Conservation (phyloP, 2,329 filamentous ascomycete genomes). For the Teratosphaeria nubilosa region DNA sequence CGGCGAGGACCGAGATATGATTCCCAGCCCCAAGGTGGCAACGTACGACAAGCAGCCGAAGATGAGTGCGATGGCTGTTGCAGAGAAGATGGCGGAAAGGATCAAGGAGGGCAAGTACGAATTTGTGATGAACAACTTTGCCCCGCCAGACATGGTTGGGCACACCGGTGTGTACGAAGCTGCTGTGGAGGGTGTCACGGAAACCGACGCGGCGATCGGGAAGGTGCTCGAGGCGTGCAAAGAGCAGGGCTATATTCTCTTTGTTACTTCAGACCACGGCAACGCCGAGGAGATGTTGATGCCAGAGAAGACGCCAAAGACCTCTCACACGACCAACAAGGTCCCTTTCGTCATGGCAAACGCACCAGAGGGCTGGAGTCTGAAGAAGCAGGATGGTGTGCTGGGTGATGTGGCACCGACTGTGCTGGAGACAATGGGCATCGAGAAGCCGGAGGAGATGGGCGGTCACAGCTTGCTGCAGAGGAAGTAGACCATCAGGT, state of each 20-base stretch:
- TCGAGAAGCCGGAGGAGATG: slow-evolving; percentile 87
- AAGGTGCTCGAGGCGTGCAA: slow-evolving; percentile 89
- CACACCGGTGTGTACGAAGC: slow-evolving; percentile 94
- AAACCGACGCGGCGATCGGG: slow-evolving; percentile 90
- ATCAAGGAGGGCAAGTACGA: slow-evolving; percentile 78
- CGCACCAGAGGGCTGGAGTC: slow-evolving; percentile 75
- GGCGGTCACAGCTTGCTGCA: slow-evolving; percentile 73
- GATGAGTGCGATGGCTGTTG: slow-evolving; percentile 89
- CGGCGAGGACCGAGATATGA: slow-evolving; percentile 84
- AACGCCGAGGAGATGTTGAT: slow-evolving; percentile 99
- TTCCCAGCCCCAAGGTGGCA: slow-evolving; percentile 86
- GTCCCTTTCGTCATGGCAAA: slow-evolving; percentile 98
- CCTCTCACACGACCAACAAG: slow-evolving; percentile 94
- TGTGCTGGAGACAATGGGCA: slow-evolving; percentile 78
- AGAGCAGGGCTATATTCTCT: slow-evolving; percentile 83
- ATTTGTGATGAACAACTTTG: slow-evolving; percentile 99
- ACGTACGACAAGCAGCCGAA: slow-evolving; percentile 93
- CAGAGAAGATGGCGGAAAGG: slow-evolving; percentile 79
- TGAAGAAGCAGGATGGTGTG: slow-evolving; percentile 80
- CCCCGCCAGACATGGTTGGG: slow-evolving; percentile 97
- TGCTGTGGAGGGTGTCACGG: slow-evolving; percentile 70
- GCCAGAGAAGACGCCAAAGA: slow-evolving; percentile 90
- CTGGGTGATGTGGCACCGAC: slow-evolving; percentile 97
- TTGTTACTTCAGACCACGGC: slow-evolving; percentile 94
- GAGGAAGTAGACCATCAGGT: slow-evolving; percentile 37